Base-by-base conservation (phyloP, 495 filamentous ascomycete genomes). In the Sordaria brevicollis region DNA sequence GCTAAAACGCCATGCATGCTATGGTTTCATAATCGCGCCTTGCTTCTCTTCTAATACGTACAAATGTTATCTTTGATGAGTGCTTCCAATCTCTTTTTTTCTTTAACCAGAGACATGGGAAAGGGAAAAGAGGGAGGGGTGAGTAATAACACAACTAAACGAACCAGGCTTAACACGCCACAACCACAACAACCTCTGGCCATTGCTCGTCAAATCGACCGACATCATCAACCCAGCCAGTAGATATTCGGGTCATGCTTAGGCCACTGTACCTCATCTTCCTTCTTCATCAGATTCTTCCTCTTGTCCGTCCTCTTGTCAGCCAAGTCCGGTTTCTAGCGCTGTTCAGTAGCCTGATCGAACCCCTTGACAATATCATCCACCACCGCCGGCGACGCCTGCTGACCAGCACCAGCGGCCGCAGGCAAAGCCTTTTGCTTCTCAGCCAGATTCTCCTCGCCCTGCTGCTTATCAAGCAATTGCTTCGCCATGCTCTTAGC, bases 401-500 rank as follows among this genome's bases (percentile, higher is more conserved):
- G 43, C 43, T 62, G 29, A 0, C 11, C 25, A 3, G 6, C 5
- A 62, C 19, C 43, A 5, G 0, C 43, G 3, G 0, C 8, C 2
- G 7, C 25, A 29, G 25, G 21, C 1, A 62, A 13, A 33, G 49
- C 25, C 49, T 62, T 62, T 3, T 67, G 66, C 5, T 71, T 68
- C 29, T 73, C 67, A 8, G 35, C 65, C 35, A 80, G 71, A 19
- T 75, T 34, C 11, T 74, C 73, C 37, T 68, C 67, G 25, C 68
- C 54, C 38, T 71, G 66, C 33, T 65, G 19, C 71, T 79, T 73
- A 70, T 81, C 75, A 38, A 81, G 65, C 19, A 77, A 25, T 72
- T 81, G 86, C 69, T 86, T 87, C 4, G 90, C 89, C 77, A 90
- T 82, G 9, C 81, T 81, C 77, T 87, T 89, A 39, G 88, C 87